These are phyloP conservation scores for Colletotrichum godetiae DNA, from an alignment of 2,329 filamentous ascomycete species.

Conservation along the genomic window DNA sequence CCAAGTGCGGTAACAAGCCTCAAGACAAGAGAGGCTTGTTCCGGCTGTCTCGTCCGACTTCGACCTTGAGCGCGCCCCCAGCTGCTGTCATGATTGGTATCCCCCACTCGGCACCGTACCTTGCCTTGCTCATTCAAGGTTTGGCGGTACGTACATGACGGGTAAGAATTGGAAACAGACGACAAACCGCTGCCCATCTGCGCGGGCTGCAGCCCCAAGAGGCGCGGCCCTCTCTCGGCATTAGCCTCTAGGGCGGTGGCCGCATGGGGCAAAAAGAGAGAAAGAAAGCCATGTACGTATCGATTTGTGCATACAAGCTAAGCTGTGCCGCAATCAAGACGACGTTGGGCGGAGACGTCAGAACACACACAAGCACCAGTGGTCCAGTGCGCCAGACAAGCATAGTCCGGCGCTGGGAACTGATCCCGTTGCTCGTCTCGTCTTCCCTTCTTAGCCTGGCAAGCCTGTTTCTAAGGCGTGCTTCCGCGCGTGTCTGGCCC, in stretches of 20 bases:
- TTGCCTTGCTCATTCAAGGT: constrained; percentile 27
- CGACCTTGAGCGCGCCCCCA: background rate
- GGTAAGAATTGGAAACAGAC: constrained; percentile 35
- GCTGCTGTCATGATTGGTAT: constrained; percentile 28
- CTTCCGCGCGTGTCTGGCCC: constrained; percentile 1
- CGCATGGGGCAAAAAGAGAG: constrained; percentile 31
- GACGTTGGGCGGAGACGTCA: constrained; percentile 31
- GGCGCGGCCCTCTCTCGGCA: constrained; percentile 36
- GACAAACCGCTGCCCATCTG: constrained; percentile 32
- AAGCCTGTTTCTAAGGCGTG: background rate
- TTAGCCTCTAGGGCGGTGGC: constrained; percentile 32
- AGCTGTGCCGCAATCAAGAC: constrained; percentile 21
- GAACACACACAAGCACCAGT: constrained; percentile 15
- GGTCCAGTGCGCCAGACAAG: background rate
- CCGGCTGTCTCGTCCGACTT: background rate
- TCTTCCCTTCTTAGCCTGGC: background rate
- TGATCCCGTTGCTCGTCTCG: constrained; percentile 5
- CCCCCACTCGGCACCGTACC: constrained; percentile 33
- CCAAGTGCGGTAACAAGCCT: background rate
- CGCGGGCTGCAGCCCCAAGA: constrained; percentile 35
- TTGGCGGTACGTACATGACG: constrained; percentile 30
- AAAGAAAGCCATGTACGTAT: constrained; percentile 17
- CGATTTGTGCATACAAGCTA: constrained; percentile 26
- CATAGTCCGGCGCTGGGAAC: constrained; percentile 3
- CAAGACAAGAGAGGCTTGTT: background rate